These are phyloP conservation scores for Strigomonas oncopelti DNA, from an alignment of 208 protist species.

Conservation along the genomic window DNA sequence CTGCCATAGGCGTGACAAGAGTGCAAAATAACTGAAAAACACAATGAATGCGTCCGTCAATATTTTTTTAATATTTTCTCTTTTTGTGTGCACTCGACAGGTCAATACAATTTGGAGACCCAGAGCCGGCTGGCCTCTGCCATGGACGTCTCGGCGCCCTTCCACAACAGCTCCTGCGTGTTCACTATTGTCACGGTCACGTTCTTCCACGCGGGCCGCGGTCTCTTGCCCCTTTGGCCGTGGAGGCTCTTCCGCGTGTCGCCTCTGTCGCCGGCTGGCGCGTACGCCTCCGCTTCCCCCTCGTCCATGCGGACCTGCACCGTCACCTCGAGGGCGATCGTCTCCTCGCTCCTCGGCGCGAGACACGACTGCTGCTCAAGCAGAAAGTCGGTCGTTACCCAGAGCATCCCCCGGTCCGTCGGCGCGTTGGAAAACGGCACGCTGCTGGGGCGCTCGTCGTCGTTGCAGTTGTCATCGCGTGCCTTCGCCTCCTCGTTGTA, in stretches of 20 bases:
- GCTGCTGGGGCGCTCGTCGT: no score
- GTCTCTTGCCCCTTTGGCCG: neutral
- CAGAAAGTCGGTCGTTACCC: conserved; percentile 5
- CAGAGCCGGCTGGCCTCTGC: neutral
- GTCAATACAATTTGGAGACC: neutral
- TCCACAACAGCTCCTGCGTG: conserved; percentile 21
- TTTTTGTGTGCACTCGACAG: neutral
- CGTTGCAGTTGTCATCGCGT: no score
- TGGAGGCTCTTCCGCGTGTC: no score
- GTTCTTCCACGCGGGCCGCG: neutral
- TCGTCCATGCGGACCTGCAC: neutral
- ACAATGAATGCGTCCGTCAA: neutral
- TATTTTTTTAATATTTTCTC: neutral
- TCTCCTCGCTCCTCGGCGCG: neutral
- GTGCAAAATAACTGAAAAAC: neutral
- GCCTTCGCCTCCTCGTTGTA: conserved; percentile 9
- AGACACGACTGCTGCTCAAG: neutral
- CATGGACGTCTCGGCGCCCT: neutral
- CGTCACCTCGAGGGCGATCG: neutral
- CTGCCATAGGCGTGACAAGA: no score
- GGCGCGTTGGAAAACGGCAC: neutral
- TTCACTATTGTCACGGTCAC: conserved; percentile 14
- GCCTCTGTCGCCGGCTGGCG: no score
- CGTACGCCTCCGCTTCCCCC: neutral
- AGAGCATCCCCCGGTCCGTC: neutral